These are phyloP conservation scores for Colletotrichum musae DNA, from an alignment of 2,329 filamentous ascomycete species.

Conservation along the genomic window DNA sequence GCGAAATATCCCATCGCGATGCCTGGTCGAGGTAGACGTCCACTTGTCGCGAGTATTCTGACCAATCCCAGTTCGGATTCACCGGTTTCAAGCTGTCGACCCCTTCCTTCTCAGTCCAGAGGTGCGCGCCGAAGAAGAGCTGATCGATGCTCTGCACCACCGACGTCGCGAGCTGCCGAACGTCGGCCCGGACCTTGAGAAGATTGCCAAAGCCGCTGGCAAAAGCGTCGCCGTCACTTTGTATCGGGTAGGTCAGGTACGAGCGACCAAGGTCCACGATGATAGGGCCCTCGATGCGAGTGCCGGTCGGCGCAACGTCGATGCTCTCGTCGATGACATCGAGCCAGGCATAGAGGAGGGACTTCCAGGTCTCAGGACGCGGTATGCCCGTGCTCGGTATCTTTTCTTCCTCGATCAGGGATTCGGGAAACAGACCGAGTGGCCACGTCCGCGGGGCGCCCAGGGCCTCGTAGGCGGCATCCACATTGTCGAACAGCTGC, in stretches of 20 bases:
- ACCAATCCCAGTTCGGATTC: slow-evolving; percentile 47
- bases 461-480: slow-evolving; percentile 42
- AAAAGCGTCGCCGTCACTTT: slow-evolving; percentile 51
- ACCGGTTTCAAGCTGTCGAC: slow-evolving; percentile 47
- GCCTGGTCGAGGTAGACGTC: slow-evolving; percentile 47
- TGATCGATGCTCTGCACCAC: slow-evolving; percentile 43
- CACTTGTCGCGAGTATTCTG: slow-evolving; percentile 48
- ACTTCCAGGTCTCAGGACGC: slow-evolving; percentile 46
- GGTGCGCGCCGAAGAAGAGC: slow-evolving; percentile 50
- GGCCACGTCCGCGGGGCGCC: slow-evolving; percentile 40
- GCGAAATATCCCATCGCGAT: slow-evolving; percentile 41
- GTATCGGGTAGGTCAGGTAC: slow-evolving; percentile 54
- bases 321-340: slow-evolving; percentile 31
- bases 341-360: slow-evolving; percentile 48
- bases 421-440: slow-evolving; percentile 46
- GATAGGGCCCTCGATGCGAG: slow-evolving; percentile 41
- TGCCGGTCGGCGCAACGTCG: slow-evolving; percentile 37
- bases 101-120: slow-evolving; percentile 49
- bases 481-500: slow-evolving; percentile 46
- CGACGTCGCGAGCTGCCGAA: slow-evolving; percentile 47
- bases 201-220: slow-evolving; percentile 51
- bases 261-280: slow-evolving; percentile 50
- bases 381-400: slow-evolving; percentile 44
- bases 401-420: slow-evolving; percentile 49
- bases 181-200: slow-evolving; percentile 49